Conservation (phyloP, 768 basidiomycete genomes). For the Leucogyrophana mollusca region DNA sequence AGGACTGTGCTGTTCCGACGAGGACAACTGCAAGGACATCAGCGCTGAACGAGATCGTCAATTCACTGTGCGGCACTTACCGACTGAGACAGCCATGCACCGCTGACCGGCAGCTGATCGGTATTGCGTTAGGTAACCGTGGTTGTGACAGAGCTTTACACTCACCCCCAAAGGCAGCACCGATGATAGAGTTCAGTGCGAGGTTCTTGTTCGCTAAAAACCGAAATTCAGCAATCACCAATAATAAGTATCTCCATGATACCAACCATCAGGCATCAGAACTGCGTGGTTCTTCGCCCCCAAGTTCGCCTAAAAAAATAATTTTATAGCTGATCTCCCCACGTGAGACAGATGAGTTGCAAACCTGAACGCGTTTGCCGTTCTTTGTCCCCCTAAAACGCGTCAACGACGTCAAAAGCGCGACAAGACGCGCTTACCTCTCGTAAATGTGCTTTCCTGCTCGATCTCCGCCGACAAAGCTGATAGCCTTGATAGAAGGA, state of each 20-base stretch:
- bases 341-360: slow-evolving; percentile 37
- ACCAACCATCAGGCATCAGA: slow-evolving; percentile 87
- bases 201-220: slow-evolving; percentile 95
- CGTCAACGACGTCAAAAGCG: slow-evolving; percentile 10
- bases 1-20: slow-evolving; percentile 75
- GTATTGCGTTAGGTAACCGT: slow-evolving; percentile 15
- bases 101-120: slow-evolving; percentile 86
- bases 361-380: slow-evolving; percentile 85
- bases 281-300: slow-evolving; percentile 98
- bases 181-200: slow-evolving; percentile 87
- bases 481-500: slow-evolving; percentile 88
- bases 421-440: slow-evolving; percentile 40
- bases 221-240: background rate
- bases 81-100: slow-evolving; percentile 95
- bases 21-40: slow-evolving; percentile 52
- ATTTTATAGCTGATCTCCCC: slow-evolving; percentile 1
- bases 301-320: slow-evolving; percentile 56
- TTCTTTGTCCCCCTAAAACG: slow-evolving; percentile 67
- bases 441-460: slow-evolving; percentile 95
- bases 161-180: slow-evolving; percentile 89
- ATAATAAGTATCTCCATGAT: background rate
- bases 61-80: slow-evolving; percentile 39
- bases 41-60: slow-evolving; percentile 1
- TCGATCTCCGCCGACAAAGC: slow-evolving; percentile 92
- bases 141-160: background rate